Evolutionary conservation across 306 rosid species (phyloP).

Genomic region (Prunus salicina): DNA sequence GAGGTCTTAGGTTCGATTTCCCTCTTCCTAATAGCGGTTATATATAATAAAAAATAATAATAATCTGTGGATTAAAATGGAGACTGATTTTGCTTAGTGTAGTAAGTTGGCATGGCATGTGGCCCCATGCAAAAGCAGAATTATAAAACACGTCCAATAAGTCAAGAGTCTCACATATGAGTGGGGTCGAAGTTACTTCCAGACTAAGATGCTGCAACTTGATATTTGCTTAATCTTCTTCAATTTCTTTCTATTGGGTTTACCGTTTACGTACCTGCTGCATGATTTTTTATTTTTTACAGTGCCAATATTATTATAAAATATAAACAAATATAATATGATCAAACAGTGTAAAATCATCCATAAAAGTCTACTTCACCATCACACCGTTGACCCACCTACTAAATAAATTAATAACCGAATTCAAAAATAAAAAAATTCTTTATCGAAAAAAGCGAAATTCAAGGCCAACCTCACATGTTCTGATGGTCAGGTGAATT

Average conservation of each 20-base stretch:
- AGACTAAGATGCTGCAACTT: constrained; percentile 38
- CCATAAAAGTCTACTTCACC: neutral
- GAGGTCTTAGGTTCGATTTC: rapidly evolving
- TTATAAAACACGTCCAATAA: constrained; percentile 5
- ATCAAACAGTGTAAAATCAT: neutral
- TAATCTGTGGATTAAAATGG: neutral
- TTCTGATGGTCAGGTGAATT: constrained; percentile 6
- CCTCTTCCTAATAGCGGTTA: rapidly evolving
- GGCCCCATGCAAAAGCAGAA: constrained; percentile 25
- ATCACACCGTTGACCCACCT: constrained; percentile 43
- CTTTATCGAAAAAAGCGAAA: constrained; percentile 21
- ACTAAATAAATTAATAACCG: constrained; percentile 10
- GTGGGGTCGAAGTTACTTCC: constrained; percentile 44
- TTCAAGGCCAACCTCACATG: constrained; percentile 47
- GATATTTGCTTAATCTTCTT: constrained; percentile 20
- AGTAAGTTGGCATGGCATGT: constrained; percentile 21
- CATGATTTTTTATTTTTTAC: neutral
- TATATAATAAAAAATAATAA: too few relatives aligned
- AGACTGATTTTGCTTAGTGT: neutral
- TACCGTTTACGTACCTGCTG: neutral
- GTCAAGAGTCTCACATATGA: constrained; percentile 31
- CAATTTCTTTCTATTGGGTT: neutral
- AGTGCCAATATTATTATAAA: neutral
- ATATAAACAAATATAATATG: neutral
- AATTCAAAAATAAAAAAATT: neutral